These are phyloP conservation scores for Pseudogymnoascus sp. DNA, from an alignment of 2,329 filamentous ascomycete species.

Conservation along the genomic window DNA sequence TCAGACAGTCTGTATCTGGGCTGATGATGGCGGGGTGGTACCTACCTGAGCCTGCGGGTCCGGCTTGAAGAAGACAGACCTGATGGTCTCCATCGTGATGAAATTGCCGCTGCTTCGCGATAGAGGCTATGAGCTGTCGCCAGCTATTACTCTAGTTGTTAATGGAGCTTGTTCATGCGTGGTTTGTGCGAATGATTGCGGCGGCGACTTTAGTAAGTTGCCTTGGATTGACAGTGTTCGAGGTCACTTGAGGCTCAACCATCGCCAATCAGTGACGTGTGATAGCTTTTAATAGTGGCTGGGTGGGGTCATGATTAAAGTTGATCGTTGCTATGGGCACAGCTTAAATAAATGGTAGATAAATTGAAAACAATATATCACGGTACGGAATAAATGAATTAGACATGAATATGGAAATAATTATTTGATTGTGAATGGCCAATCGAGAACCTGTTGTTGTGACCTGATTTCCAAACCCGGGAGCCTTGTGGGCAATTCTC, in stretches of 20 bases:
- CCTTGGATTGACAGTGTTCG: neutral
- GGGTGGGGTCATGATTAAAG: slow-evolving; percentile 5
- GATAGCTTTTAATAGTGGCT: neutral
- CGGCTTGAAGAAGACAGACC: slow-evolving; percentile 79
- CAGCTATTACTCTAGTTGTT: neutral
- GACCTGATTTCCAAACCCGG: neutral
- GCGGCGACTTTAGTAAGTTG: slow-evolving; percentile 1
- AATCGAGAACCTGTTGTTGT: neutral
- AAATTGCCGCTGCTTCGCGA: neutral
- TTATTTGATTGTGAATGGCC: neutral
- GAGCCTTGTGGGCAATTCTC: slow-evolving; percentile 8
- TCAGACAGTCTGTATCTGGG: slow-evolving; percentile 12
- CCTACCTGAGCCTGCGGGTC: slow-evolving; percentile 86
- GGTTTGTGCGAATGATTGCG: neutral
- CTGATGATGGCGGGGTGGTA: slow-evolving; percentile 12
- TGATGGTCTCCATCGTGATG: slow-evolving; percentile 72
- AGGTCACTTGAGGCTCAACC: slow-evolving; percentile 9
- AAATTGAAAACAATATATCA: neutral
- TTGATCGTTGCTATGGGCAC: neutral
- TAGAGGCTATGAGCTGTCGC: slow-evolving; percentile 6
- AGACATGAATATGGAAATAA: neutral
- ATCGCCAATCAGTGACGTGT: slow-evolving; percentile 9
- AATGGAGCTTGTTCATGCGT: slow-evolving; percentile 4
- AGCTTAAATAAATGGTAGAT: neutral
- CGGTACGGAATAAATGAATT: neutral